A percentile compares a stretch with the other conserved stretches of the same genome.
phyloP scores from a whole-genome alignment of 2,329 filamentous ascomycete species.

The Knoxdaviesia capensis region DNA sequence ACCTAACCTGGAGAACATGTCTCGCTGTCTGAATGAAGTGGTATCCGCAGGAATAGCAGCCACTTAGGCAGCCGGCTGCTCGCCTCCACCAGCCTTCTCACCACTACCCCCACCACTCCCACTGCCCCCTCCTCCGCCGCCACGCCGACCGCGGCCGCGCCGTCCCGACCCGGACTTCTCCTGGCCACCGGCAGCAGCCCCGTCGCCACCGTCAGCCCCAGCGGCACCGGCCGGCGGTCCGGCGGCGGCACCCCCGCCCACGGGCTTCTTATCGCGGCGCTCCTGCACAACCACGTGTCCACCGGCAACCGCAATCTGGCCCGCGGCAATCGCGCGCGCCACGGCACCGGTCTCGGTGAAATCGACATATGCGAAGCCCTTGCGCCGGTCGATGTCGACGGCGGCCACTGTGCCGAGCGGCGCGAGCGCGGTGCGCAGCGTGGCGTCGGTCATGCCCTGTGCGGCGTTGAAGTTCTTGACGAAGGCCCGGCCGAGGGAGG shows the following conservation, averaged over 20 bases:
- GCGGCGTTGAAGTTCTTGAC: conserved; percentile 73
- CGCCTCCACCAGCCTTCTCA: conserved; percentile 5
- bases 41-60: not conserved
- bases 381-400: conserved; percentile 86
- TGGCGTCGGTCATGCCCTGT: conserved; percentile 71
- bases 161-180: conserved; percentile 9
- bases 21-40: not conserved
- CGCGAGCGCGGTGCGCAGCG: conserved; percentile 56
- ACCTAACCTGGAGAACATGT: no score
- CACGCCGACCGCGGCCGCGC: conserved; percentile 7
- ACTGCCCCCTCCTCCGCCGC: conserved; percentile 9
- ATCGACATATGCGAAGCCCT: conserved; percentile 85
- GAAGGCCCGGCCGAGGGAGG: conserved; percentile 52
- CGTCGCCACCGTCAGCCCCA: not conserved
- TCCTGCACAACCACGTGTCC: conserved; percentile 77
- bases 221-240: conserved; percentile 1
- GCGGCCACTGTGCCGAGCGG: conserved; percentile 54
- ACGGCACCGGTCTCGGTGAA: conserved; percentile 57
- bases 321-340: conserved; percentile 61
- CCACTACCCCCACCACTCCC: conserved; percentile 5
- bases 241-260: conserved; percentile 4
- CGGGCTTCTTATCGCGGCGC: conserved; percentile 41
- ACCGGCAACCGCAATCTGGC: conserved; percentile 64
- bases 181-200: conserved; percentile 2
- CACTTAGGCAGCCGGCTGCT: not conserved